A percentile compares a stretch with the other conserved stretches of the same genome.
phyloP scores from a whole-genome alignment of 2,329 filamentous ascomycete genomes.

The Coniosporium tulheliwenetii region DNA sequence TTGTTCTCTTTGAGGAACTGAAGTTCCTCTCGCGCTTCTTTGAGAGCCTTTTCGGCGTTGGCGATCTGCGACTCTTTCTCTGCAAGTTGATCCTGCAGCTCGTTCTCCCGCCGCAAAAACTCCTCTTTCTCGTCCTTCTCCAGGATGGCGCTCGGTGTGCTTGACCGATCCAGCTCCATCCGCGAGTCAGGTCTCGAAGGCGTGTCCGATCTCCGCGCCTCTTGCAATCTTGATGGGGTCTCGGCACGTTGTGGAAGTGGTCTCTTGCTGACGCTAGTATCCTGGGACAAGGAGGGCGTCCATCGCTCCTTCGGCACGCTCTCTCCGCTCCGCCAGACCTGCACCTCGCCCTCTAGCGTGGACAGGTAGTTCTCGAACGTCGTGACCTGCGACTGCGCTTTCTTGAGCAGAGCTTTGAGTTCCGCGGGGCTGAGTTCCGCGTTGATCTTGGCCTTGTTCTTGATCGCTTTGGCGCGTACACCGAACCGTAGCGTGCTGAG shows the following conservation, averaged over 20 bases:
- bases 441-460: constrained; percentile 99
- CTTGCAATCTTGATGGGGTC: constrained; percentile 40
- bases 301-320: constrained; percentile 78
- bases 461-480: constrained; percentile 93
- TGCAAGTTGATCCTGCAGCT: constrained; percentile 88
- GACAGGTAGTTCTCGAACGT: constrained; percentile 79
- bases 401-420: constrained; percentile 83
- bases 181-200: constrained; percentile 46
- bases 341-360: constrained; percentile 70
- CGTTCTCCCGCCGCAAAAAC: constrained; percentile 86
- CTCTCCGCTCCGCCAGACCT: constrained; percentile 77
- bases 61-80: constrained; percentile 78
- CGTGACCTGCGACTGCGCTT: constrained; percentile 77
- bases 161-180: constrained; percentile 60
- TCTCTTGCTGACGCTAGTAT: constrained; percentile 26
- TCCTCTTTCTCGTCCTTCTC: constrained; percentile 97
- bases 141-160: constrained; percentile 72
- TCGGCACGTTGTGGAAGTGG: constrained; percentile 32
- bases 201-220: constrained; percentile 30
- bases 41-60: constrained; percentile 63
- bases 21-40: constrained; percentile 76
- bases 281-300: constrained; percentile 49
- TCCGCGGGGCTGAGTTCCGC: constrained; percentile 91
- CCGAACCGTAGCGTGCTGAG: constrained; percentile 85
- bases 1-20: constrained; percentile 74